phyloP scores from a whole-genome alignment of 805 yeast species.

The Barnettozyma wickerhamii region DNA sequence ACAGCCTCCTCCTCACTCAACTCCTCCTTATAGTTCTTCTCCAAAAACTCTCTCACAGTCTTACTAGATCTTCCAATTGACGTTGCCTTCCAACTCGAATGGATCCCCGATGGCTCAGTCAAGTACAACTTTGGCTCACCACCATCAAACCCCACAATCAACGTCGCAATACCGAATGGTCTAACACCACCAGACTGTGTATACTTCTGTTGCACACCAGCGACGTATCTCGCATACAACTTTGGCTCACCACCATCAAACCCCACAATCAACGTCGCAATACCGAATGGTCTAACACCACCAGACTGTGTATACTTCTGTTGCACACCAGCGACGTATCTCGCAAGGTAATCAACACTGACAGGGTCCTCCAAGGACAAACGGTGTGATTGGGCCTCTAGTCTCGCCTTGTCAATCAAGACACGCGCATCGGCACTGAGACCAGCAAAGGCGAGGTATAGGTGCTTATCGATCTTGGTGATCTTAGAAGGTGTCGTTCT shows the following conservation, averaged over 20 bases:
- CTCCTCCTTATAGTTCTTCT: conserved; percentile 68
- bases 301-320: conserved; percentile 97
- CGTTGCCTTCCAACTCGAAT: conserved; percentile 96
- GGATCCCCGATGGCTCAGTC: conserved; percentile 97
- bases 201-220: conserved; percentile 96
- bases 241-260: conserved; percentile 85
- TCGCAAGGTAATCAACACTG: conserved; percentile 84
- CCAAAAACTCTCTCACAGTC: conserved; percentile 93
- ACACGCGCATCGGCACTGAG: conserved; percentile 97
- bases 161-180: conserved; percentile 94
- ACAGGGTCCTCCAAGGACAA: conserved; percentile 95
- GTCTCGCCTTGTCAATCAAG: conserved; percentile 89
- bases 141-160: conserved; percentile 93
- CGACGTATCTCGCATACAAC: conserved; percentile 86
- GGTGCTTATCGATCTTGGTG: conserved; percentile 85
- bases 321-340: conserved; percentile 96
- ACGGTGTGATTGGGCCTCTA: conserved; percentile 93
- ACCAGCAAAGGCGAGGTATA: conserved; percentile 93
- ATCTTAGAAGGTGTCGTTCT: conserved; percentile 94
- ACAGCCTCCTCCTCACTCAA: conserved; percentile 69
- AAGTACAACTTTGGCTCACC: conserved; percentile 82
- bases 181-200: conserved; percentile 98
- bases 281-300: conserved; percentile 98
- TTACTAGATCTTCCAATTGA: conserved; percentile 94
- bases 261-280: conserved; percentile 92